Evolutionary conservation across 345 rosid genomes (phyloP), one percentile per base, ranked within the genome.

Genomic region (Acer saccharum): DNA sequence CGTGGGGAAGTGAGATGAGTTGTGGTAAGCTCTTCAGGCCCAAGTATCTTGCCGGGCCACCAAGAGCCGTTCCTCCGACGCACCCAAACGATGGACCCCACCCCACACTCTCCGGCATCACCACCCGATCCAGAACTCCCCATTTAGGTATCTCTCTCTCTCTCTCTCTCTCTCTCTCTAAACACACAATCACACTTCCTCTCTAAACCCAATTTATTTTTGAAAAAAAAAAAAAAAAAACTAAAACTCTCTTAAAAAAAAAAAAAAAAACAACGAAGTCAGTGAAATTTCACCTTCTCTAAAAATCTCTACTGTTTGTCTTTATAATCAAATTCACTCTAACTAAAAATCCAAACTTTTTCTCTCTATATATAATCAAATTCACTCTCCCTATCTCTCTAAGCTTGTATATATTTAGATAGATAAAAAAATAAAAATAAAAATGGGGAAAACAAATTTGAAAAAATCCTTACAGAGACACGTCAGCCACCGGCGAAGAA

Each of bases 1-100:
- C 98, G 85, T 14, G 99, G 97, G 50, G 99, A 94, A 10, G 93
- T 87, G 65, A 94, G 90, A 74, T 88, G 91, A 71, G 92, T 81
- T 21, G 91, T 86, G 25, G 93, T 84, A 61, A 94, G 91, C 87
- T 97, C 98, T 27, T 93, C 97, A 1, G 92, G 89, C 18, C 90
- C 92, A 35, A 91, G 81, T 79, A 97, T 97, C 88, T 83, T 93
- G 60, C 98, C 99, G 0, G 99, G 99, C 99, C 99, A 97, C 99
- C 98, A 94, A 5, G 99, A 97, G 10, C 99, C 99, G 55, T 97
- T 97, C 84, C 99, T 93, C 82, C 98, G 83, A 68, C 99, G 87
- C 14, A 97, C 97, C 99, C 98, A 97, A 44, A 97, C 99, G 76
- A 97, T 92, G 69, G 98, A 88, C 27, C 98, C 98, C 35, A 84